A percentile compares a stretch with the other conserved stretches of the same genome.
phyloP scores from a whole-genome alignment of 148 eudicot species.

The Chenopodium formosanum region DNA sequence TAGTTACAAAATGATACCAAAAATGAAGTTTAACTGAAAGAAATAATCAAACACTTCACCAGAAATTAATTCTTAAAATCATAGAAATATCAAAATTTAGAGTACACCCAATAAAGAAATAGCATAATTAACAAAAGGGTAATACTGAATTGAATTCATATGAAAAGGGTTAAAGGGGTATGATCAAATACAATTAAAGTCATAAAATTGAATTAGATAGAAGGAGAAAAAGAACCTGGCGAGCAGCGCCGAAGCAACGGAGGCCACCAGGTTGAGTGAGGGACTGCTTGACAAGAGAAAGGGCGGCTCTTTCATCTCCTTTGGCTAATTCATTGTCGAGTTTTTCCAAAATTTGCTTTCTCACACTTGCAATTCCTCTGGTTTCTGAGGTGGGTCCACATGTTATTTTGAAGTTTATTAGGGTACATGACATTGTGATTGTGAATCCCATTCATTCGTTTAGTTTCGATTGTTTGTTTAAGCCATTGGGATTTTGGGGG shows the following conservation, averaged over 20 bases:
- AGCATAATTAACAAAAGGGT: not conserved
- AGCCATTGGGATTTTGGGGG: not conserved
- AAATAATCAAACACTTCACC: not conserved
- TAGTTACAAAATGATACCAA: too few species aligned
- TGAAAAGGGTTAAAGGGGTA: not conserved
- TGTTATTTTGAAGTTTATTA: conserved; percentile 22
- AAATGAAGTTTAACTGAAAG: too few species aligned
- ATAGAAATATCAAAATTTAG: not conserved
- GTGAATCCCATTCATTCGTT: conserved; percentile 26
- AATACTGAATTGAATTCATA: not conserved
- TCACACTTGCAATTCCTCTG: conserved; percentile 16
- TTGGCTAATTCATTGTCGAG: conserved; percentile 60
- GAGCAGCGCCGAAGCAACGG: conserved; percentile 81
- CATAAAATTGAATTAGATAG: not conserved
- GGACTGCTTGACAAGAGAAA: conserved; percentile 58
- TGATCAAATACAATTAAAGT: not conserved
- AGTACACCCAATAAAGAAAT: not conserved
- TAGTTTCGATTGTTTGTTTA: not conserved
- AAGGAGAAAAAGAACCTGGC: conserved; percentile 47
- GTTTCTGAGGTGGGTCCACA: conserved; percentile 31
- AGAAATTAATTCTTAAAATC: not conserved
- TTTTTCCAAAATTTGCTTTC: conserved; percentile 53
- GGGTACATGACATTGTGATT: not conserved
- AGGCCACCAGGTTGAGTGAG: conserved; percentile 56
- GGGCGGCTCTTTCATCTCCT: conserved; percentile 73